Evolutionary conservation across 140 eudicot genomes (phyloP), one percentile per base, ranked within the genome.

Genomic region (Stevia rebaudiana): DNA sequence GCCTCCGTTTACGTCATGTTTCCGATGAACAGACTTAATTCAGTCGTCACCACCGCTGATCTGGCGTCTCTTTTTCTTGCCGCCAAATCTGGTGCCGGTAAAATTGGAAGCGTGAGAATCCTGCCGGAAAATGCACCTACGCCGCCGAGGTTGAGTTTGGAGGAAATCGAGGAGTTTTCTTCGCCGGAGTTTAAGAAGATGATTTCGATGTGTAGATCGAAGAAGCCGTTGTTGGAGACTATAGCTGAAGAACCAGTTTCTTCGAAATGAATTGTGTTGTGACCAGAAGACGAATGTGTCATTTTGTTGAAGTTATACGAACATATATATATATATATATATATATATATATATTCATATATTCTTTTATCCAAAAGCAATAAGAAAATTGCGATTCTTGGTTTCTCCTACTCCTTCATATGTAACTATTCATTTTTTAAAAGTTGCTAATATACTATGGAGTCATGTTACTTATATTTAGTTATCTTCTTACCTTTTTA

Each of bases 181-280:
- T 10, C 71, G 69, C 78, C 86, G 70, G 98, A 84, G 77, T 82
- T 84, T 55, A 74, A 73, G 84, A 88, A 82, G 10, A 63, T 95
- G 84, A 25, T 68, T 72, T 74, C 96, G 3, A 69, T 77, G 75
- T 84, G 96, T 78, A 78, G 98, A 74, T 91, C 98, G 10, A 91
- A 81, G 95, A 91, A 84, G 71, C 98, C 98, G 30, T 71, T 85
- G 81, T 75, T 91, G 80, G 98, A 91, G 80, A 91, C 98, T 0
- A 91, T 91, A 19, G 86, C 67, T 8, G 96, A 91, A 83, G 98
- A 91, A 67, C 86, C 92, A 1, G 66, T 39, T 49, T 39, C 33
- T 49, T 59, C 64, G 1, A 71, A 88, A 81, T 85, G 70, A 81
- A 81, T 74, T 55, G 67, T 42, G 49, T 18, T 8, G 31, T 55